phyloP scores from a whole-genome alignment of 2,329 filamentous ascomycete species.

The Talaromyces sp. region DNA sequence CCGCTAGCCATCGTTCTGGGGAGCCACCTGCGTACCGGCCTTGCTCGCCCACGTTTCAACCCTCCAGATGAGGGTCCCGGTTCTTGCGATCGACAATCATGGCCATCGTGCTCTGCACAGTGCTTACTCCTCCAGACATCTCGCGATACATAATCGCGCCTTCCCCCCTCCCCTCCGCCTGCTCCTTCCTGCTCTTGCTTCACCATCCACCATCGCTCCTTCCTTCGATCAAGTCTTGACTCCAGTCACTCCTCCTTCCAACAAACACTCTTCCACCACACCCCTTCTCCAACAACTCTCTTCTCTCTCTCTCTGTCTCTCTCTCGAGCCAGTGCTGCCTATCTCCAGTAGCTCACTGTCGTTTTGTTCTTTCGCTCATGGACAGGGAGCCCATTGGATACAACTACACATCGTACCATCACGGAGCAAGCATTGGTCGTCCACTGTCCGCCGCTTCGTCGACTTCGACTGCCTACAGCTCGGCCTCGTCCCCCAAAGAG shows the following conservation, averaged over 20 bases:
- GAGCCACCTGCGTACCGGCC: constrained; percentile 6
- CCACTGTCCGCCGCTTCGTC: constrained; percentile 2
- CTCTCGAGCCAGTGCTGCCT: not conserved
- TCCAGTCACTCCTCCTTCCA: not conserved
- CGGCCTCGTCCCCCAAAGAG: not conserved
- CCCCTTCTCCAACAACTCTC: not conserved
- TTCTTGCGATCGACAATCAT: constrained; percentile 9
- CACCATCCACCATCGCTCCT: not conserved
- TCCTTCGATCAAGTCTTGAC: not conserved
- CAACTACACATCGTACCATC: not conserved
- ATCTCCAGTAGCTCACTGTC: not conserved
- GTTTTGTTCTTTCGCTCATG: not conserved
- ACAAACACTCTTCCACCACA: not conserved
- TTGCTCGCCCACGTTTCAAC: constrained; percentile 11
- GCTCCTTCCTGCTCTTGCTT: not conserved
- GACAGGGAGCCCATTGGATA: not conserved
- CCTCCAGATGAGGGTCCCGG: constrained; percentile 1
- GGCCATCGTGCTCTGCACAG: not conserved
- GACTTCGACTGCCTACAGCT: not conserved
- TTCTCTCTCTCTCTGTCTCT: not conserved
- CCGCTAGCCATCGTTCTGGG: not conserved
- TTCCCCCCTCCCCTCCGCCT: not conserved
- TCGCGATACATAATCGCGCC: not conserved
- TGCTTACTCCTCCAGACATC: not conserved
- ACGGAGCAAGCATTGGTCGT: not conserved